phyloP scores from a whole-genome alignment of 179 eudicot genomes.

The Heliamphora pulchella region DNA sequence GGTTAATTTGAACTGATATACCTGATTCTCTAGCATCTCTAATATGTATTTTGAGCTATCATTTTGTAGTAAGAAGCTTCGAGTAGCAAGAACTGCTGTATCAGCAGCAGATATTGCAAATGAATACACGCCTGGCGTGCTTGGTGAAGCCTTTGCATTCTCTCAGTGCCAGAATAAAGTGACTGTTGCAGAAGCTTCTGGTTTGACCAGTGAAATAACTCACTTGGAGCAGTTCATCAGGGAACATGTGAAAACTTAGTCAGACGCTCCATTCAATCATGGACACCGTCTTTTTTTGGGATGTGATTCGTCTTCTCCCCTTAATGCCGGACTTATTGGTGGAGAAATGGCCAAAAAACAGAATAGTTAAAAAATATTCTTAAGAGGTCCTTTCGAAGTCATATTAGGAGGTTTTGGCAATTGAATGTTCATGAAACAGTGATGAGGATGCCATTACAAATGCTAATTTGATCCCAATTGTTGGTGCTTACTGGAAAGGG shows the following conservation, averaged over 20 bases:
- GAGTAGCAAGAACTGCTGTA: slow-evolving; percentile 67
- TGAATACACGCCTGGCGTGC: slow-evolving; percentile 63
- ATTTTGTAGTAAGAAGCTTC: slow-evolving; percentile 58
- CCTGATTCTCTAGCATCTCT: too few relatives aligned
- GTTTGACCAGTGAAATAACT: slow-evolving; percentile 58
- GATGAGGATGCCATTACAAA: too few relatives aligned
- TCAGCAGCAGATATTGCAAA: slow-evolving; percentile 65
- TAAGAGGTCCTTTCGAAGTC: too few relatives aligned
- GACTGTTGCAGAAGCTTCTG: slow-evolving; percentile 76
- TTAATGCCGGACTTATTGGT: too few relatives aligned
- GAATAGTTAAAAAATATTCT: too few relatives aligned
- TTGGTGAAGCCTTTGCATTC: slow-evolving; percentile 71
- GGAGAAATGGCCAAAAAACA: too few relatives aligned
- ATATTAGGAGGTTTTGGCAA: too few relatives aligned
- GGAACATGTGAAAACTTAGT: slow-evolving; percentile 23
- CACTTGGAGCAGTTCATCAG: slow-evolving; percentile 26
- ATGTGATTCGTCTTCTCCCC: neutral
- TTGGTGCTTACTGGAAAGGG: too few relatives aligned
- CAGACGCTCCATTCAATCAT: neutral
- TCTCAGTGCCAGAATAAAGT: slow-evolving; percentile 74
- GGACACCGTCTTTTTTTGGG: neutral
- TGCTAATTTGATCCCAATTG: too few relatives aligned
- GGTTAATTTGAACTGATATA: too few relatives aligned
- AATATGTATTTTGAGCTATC: neutral
- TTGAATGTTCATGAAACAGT: too few relatives aligned